Percentiles rank a stretch among this genome's conserved stretches.
Evolutionary conservation across 371 early-diverging fungal genomes (phyloP).

Genomic region (Globomyces sp.): DNA sequence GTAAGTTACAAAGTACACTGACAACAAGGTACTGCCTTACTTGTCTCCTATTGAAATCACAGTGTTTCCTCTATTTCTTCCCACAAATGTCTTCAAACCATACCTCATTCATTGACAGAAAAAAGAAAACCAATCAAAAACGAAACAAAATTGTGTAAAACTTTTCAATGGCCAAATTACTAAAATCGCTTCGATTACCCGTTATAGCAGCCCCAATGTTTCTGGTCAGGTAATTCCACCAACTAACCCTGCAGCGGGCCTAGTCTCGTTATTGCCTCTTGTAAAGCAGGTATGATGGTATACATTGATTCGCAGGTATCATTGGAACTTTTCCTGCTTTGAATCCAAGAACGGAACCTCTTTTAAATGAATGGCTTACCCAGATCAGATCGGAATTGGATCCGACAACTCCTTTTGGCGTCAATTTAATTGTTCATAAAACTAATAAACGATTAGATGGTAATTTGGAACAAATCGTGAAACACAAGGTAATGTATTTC

Average conservation of each 20-base stretch:
- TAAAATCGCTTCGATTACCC: conserved; percentile 21
- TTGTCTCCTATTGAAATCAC: too few species aligned
- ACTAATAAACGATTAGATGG: conserved; percentile 26
- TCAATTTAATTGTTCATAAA: conserved; percentile 37
- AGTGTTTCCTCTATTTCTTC: too few species aligned
- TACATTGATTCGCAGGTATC: conserved; percentile 5
- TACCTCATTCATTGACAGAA: too few species aligned
- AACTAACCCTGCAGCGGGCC: conserved; percentile 14
- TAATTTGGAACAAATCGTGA: conserved; percentile 27
- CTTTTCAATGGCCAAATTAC: background rate
- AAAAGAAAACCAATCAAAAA: too few species aligned
- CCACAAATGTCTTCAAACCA: too few species aligned
- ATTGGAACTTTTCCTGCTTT: conserved; percentile 33
- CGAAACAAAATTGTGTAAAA: too few species aligned
- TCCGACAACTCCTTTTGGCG: conserved; percentile 19
- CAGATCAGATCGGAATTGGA: conserved; percentile 14
- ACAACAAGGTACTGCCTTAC: too few species aligned
- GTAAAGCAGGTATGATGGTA: conserved; percentile 2
- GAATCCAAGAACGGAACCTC: conserved; percentile 23
- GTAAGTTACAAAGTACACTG: too few species aligned
- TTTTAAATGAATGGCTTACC: conserved; percentile 24
- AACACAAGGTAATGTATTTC: conserved; percentile 14
- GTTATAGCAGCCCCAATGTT: conserved; percentile 34
- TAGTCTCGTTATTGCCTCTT: conserved; percentile 18
- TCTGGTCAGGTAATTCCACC: conserved; percentile 12